Percentiles rank a stretch among this genome's conserved stretches.
Evolutionary conservation across 441 rosid species (phyloP).

Genomic region (Erodium texanum): DNA sequence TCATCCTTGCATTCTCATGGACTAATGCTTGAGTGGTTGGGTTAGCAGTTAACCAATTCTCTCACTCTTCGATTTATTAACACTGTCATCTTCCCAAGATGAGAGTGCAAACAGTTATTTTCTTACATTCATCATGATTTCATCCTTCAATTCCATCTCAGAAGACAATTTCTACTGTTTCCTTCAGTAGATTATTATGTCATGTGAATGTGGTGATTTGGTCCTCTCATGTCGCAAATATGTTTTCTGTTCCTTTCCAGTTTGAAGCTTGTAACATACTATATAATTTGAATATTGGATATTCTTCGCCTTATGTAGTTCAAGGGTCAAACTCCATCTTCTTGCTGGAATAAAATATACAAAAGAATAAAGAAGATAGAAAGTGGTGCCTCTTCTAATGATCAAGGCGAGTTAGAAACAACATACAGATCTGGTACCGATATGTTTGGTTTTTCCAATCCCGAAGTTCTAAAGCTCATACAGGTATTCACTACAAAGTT

Average conservation of each 20-base stretch:
- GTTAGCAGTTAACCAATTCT: no score
- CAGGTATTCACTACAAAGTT: constrained; percentile 36
- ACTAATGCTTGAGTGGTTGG: no score
- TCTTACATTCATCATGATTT: no score
- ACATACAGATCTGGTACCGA: constrained; percentile 50
- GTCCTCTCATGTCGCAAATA: not conserved
- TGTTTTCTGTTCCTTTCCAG: not conserved
- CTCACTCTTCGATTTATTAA: no score
- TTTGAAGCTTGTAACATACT: not conserved
- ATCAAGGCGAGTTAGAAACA: constrained; percentile 33
- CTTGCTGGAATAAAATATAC: constrained; percentile 86
- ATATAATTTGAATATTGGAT: not conserved
- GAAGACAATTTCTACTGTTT: no score
- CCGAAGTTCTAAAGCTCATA: constrained; percentile 66
- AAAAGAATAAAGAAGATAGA: constrained; percentile 42
- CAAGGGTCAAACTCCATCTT: constrained; percentile 67
- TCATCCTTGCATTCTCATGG: no score
- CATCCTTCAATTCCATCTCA: no score
- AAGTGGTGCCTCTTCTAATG: constrained; percentile 23
- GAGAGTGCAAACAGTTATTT: no score
- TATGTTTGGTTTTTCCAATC: constrained; percentile 93
- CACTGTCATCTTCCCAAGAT: no score
- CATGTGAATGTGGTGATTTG: not conserved
- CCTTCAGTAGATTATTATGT: no score
- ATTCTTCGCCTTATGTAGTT: constrained; percentile 34